phyloP scores from a whole-genome alignment of 2,329 filamentous ascomycete species.

The Diaporthe longicolla region DNA sequence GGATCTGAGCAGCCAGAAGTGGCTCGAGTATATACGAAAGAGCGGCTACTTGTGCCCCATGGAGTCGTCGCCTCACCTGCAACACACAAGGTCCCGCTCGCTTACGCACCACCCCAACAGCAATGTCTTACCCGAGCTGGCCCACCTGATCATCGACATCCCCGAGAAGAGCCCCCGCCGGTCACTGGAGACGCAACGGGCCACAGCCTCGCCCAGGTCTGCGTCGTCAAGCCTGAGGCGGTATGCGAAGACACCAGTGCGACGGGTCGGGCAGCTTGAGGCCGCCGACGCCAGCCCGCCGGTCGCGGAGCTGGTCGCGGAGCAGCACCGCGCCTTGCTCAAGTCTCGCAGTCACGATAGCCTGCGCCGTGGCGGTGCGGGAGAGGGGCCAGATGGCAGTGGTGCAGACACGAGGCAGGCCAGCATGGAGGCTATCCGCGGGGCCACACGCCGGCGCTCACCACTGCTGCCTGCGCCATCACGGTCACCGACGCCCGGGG shows the following conservation, averaged over 20 bases:
- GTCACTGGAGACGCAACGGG: slow-evolving; percentile 42
- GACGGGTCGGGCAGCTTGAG: slow-evolving; percentile 65
- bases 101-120: slow-evolving; percentile 33
- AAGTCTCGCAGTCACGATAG: slow-evolving; percentile 53
- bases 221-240: slow-evolving; percentile 55
- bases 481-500: slow-evolving; percentile 41
- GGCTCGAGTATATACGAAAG: slow-evolving; percentile 50
- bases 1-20: slow-evolving; percentile 54
- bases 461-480: slow-evolving; percentile 37
- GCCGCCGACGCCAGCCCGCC: slow-evolving; percentile 50
- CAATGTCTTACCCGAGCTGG: slow-evolving; percentile 52
- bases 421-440: slow-evolving; percentile 41
- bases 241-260: slow-evolving; percentile 67
- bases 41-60: slow-evolving; percentile 46
- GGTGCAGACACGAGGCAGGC: slow-evolving; percentile 33
- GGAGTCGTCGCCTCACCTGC: slow-evolving; percentile 43
- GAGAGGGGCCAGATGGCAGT: background rate
- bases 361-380: background rate
- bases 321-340: slow-evolving; percentile 64
- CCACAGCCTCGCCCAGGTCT: slow-evolving; percentile 46
- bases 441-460: slow-evolving; percentile 37
- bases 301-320: slow-evolving; percentile 64
- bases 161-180: slow-evolving; percentile 44
- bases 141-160: slow-evolving; percentile 52
- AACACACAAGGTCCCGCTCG: slow-evolving; percentile 32